These are phyloP conservation scores for Solanum hybrid DNA, from an alignment of 305 asterid species.

Conservation along the genomic window DNA sequence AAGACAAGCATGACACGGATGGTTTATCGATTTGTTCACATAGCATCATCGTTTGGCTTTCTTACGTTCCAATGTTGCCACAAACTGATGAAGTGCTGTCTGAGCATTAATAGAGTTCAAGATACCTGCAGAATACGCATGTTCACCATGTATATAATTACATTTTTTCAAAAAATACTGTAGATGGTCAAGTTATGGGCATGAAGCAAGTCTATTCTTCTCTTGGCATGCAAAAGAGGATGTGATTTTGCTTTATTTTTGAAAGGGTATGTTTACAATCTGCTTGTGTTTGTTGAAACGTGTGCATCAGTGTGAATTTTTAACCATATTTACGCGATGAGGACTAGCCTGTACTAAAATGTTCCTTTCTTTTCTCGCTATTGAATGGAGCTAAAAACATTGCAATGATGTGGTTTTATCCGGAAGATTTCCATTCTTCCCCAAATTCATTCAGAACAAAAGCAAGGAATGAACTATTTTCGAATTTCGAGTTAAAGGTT, in stretches of 20 bases:
- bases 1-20: neutral
- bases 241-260: neutral
- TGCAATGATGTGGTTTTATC: neutral
- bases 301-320: neutral
- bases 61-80: neutral
- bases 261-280: neutral
- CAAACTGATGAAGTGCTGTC: neutral
- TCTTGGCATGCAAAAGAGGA: neutral
- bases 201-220: neutral
- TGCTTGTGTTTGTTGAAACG: neutral
- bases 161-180: neutral
- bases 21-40: neutral
- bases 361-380: neutral
- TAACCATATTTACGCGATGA: neutral
- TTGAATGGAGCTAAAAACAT: neutral
- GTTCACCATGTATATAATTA: neutral
- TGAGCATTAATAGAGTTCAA: neutral
- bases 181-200: neutral
- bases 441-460: neutral
- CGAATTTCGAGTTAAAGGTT: neutral
- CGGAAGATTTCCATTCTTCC: neutral
- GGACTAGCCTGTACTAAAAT: neutral
- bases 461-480: neutral
- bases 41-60: neutral
- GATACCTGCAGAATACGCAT: neutral